phyloP scores from a whole-genome alignment of 2,329 filamentous ascomycete species.

The Penicillium sp. region DNA sequence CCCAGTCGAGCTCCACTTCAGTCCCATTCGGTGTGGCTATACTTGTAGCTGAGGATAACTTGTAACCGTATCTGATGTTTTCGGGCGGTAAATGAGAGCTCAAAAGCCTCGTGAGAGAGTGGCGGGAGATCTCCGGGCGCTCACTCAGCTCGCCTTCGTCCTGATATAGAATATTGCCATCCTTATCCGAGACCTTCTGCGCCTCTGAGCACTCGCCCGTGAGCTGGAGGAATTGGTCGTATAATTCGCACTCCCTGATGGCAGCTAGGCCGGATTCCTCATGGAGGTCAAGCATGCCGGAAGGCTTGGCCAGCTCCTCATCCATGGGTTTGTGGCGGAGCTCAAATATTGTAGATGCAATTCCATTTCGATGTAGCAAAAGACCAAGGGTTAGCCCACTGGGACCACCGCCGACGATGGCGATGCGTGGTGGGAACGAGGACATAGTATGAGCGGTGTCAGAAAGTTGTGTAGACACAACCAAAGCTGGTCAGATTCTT shows the following conservation, averaged over 20 bases:
- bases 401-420: slow-evolving; percentile 39
- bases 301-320: slow-evolving; percentile 14
- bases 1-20: slow-evolving; percentile 14
- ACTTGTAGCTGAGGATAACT: slow-evolving; percentile 11
- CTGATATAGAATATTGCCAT: slow-evolving; percentile 16
- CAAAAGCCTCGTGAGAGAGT: slow-evolving; percentile 19
- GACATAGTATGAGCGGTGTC: not conserved
- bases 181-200: slow-evolving; percentile 13
- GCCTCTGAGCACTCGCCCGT: slow-evolving; percentile 23
- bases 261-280: slow-evolving; percentile 25
- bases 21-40: not conserved
- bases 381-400: slow-evolving; percentile 26
- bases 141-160: slow-evolving; percentile 13
- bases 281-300: slow-evolving; percentile 27
- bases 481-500: not conserved
- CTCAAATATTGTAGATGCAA: slow-evolving; percentile 29
- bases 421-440: slow-evolving; percentile 25
- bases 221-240: slow-evolving; percentile 20
- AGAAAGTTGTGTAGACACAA: not conserved
- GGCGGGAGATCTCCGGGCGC: slow-evolving; percentile 26
- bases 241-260: slow-evolving; percentile 21
- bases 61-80: slow-evolving; percentile 21
- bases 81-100: slow-evolving; percentile 9
- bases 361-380: slow-evolving; percentile 19
- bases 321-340: slow-evolving; percentile 25